These are phyloP conservation scores for Hypoxylon fragiforme DNA, from an alignment of 495 filamentous ascomycete genomes.

Conservation along the genomic window DNA sequence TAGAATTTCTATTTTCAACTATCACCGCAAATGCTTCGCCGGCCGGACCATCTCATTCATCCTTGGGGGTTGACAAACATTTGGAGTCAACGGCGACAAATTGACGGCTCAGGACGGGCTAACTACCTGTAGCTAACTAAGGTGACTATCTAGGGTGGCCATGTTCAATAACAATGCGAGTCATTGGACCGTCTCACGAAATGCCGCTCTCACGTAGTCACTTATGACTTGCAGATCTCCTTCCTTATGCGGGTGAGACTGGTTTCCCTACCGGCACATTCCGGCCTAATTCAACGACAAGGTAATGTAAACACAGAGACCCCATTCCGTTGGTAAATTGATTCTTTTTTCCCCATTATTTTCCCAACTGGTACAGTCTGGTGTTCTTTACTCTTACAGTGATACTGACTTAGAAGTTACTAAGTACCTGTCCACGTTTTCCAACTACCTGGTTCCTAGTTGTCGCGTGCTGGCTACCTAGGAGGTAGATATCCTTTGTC, in stretches of 20 bases:
- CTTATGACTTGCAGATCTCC: constrained; percentile 27
- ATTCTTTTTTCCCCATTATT: constrained; percentile 12
- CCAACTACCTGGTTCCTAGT: constrained; percentile 24
- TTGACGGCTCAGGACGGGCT: constrained; percentile 17
- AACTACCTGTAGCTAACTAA: too few relatives aligned
- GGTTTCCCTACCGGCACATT: constrained; percentile 33
- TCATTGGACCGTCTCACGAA: constrained; percentile 18
- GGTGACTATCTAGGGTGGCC: too few relatives aligned
- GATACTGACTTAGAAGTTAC: constrained; percentile 10
- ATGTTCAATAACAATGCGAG: constrained; percentile 19
- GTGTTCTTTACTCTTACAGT: too few relatives aligned
- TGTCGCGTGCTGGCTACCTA: constrained; percentile 17
- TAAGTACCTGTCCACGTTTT: constrained; percentile 10
- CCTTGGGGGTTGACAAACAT: constrained; percentile 14
- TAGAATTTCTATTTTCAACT: constrained; percentile 6
- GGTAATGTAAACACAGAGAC: constrained; percentile 15
- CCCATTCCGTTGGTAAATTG: constrained; percentile 18
- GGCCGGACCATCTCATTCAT: constrained; percentile 4
- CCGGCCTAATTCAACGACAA: constrained; percentile 27
- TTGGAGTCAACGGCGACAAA: constrained; percentile 6
- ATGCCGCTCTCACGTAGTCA: constrained; percentile 10
- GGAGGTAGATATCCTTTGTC: constrained; percentile 21
- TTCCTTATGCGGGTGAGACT: constrained; percentile 28
- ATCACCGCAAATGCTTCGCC: too few relatives aligned
- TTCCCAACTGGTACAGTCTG: constrained; percentile 8